These are phyloP conservation scores for Blastocystis sp. DNA, from an alignment of 352 stramenopile genomes.

Conservation along the genomic window DNA sequence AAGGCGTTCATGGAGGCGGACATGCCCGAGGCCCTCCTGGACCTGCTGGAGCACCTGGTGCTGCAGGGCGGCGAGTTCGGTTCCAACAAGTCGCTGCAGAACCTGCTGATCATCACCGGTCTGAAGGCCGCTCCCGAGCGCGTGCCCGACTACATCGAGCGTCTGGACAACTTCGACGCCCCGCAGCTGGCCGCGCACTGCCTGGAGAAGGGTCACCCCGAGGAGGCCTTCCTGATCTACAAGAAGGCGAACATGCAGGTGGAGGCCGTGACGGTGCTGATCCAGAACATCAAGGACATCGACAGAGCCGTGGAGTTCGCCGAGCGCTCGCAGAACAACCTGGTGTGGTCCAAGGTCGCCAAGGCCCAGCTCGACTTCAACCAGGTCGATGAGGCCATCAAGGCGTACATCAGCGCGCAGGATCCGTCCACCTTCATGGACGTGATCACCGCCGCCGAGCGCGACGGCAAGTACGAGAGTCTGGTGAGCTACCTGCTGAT, in stretches of 20 bases:
- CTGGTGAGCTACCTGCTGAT: constrained; percentile 98
- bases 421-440: constrained; percentile 93
- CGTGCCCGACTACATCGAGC: constrained; percentile 99
- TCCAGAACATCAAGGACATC: constrained; percentile 93
- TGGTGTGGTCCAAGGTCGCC: constrained; percentile 96
- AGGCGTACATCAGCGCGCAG: constrained; percentile 97
- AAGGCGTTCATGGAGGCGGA: constrained; percentile 99
- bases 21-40: constrained; percentile 95
- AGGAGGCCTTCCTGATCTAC: constrained; percentile 99
- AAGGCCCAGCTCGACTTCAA: constrained; percentile 94
- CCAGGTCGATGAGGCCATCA: constrained; percentile 91
- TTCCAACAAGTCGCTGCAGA: constrained; percentile 99
- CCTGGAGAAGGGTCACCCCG: constrained; percentile 92
- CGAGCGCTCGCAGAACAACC: constrained; percentile 92
- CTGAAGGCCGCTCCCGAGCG: constrained; percentile 95
- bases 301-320: constrained; percentile 97
- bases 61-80: constrained; percentile 98
- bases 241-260: constrained; percentile 97
- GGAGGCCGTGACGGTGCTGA: constrained; percentile 84
- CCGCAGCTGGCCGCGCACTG: constrained; percentile 98
- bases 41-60: constrained; percentile 97
- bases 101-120: constrained; percentile 97
- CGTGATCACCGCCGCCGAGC: constrained; percentile 93
- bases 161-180: constrained; percentile 99
- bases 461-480: constrained; percentile 90